Evolutionary conservation across 148 eudicot species (phyloP), one percentile per base, ranked within the genome.

Genomic region (Drosera capensis): DNA sequence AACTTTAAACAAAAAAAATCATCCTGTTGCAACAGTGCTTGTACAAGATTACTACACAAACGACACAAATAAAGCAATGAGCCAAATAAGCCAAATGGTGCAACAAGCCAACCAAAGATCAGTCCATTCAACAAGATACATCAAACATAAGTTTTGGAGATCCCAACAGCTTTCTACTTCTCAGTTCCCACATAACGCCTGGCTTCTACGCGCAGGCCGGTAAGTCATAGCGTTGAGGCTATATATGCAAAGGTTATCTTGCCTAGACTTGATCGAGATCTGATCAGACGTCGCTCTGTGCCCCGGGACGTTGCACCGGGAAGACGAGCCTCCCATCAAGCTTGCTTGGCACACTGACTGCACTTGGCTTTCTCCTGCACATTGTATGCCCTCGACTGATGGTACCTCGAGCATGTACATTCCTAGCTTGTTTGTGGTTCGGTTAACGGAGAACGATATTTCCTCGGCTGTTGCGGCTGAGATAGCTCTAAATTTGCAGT

Each of bases 351-450:
- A 88, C 7, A 57, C 55, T 20, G 74, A 67, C 14, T 56, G 71
- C 1, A 83, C 56, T 3, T 71, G 67, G 43, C 56, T 57, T 14
- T 74, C 86, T 41, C 66, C 60, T 21, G 90, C 84, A 54, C 96
- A 83, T 56, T 79, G 74, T 8, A 87, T 62, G 22, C 96, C 96
- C 49, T 87, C 94, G 1, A 87, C 83, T 11, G 92, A 70, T 3
- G 86, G 92, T 25, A 88, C 59, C 40, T 77, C 75, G 48, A 83
- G 40, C 66, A 59, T 77, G 54, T 88, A 88, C 18, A 77, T 60
- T 24, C 96, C 96, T 19, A 63, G 19, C 18, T 51, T 78, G 58
- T 88, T 75, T 1, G 94, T 88, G 8, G 92, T 88, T 51, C 96
- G 68, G 52, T 80, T 83, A 34, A 71, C 96, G 19, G 94, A 65